Percentiles rank a stretch among this genome's conserved stretches.
These are phyloP conservation scores for Thalassia testudinum DNA, from an alignment of 116 monocot genomes.

Conservation along the genomic window DNA sequence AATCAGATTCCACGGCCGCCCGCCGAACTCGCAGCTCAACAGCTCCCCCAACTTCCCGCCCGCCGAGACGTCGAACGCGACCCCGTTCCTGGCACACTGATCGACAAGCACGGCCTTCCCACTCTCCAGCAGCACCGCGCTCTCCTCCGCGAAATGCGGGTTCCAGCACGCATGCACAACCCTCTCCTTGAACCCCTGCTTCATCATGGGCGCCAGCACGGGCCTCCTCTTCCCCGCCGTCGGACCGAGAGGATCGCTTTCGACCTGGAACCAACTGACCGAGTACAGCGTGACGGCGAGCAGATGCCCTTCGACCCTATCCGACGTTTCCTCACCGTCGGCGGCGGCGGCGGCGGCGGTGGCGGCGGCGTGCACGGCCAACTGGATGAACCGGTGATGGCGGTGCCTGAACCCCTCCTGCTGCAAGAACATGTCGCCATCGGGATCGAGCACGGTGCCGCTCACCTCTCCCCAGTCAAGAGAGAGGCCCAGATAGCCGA, in stretches of 20 bases:
- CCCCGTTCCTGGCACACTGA: conserved; percentile 15
- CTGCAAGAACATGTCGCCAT: conserved; percentile 24
- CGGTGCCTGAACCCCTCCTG: conserved; percentile 3
- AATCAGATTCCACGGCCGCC: conserved; percentile 59
- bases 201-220: conserved; percentile 24
- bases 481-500: conserved; percentile 25
- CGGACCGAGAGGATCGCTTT: conserved; percentile 9
- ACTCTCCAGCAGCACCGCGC: conserved; percentile 49
- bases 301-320: conserved; percentile 30
- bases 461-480: neutral
- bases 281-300: conserved; percentile 56
- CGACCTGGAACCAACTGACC: conserved; percentile 65
- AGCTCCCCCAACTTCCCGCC: conserved; percentile 17
- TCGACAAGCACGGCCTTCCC: conserved; percentile 66
- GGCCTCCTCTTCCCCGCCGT: conserved; percentile 6
- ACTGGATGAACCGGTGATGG: conserved; percentile 2
- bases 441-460: neutral
- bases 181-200: conserved; percentile 32
- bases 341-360: neutral
- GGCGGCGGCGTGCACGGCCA: conserved; percentile 1
- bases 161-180: conserved; percentile 72
- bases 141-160: conserved; percentile 42
- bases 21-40: conserved; percentile 57
- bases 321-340: neutral
- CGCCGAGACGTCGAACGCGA: conserved; percentile 19